phyloP scores from a whole-genome alignment of 2,329 filamentous ascomycete genomes.

The Fusarium sp. region DNA sequence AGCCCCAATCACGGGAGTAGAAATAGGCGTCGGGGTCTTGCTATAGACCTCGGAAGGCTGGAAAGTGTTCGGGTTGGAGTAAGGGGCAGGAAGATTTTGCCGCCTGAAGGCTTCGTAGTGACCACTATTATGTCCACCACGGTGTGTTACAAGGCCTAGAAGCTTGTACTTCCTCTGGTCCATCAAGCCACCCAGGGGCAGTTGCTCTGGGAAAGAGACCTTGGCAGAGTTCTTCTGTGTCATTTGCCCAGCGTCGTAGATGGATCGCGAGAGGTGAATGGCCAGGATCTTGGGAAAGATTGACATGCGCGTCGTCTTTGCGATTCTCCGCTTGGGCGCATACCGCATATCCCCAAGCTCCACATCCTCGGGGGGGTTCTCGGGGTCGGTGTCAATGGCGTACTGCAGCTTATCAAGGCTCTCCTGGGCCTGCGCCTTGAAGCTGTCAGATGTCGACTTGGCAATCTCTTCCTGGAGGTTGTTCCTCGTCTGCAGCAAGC shows the following conservation, averaged over 20 bases:
- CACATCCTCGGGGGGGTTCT: slow-evolving; percentile 78
- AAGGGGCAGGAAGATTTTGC: slow-evolving; percentile 83
- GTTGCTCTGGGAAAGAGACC: slow-evolving; percentile 88
- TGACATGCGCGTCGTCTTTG: slow-evolving; percentile 88
- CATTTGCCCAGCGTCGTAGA: slow-evolving; percentile 81
- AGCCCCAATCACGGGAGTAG: slow-evolving; percentile 60
- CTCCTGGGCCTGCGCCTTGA: slow-evolving; percentile 63
- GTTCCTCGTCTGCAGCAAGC: slow-evolving; percentile 82
- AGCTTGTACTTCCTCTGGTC: slow-evolving; percentile 85
- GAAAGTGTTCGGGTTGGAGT: slow-evolving; percentile 84
- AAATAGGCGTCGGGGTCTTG: slow-evolving; percentile 65
- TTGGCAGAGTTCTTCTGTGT: slow-evolving; percentile 96
- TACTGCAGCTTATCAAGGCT: slow-evolving; percentile 75
- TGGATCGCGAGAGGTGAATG: slow-evolving; percentile 92
- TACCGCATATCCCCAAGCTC: slow-evolving; percentile 78
- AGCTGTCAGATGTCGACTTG: slow-evolving; percentile 64
- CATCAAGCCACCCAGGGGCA: slow-evolving; percentile 84
- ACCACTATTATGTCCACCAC: slow-evolving; percentile 94
- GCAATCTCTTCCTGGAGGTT: slow-evolving; percentile 71
- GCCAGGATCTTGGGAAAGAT: slow-evolving; percentile 90
- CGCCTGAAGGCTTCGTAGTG: slow-evolving; percentile 97
- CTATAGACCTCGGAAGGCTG: slow-evolving; percentile 81
- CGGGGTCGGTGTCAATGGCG: slow-evolving; percentile 84
- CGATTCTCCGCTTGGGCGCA: slow-evolving; percentile 86
- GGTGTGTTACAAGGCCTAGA: slow-evolving; percentile 90